Conservation (phyloP, 1,284 basidiomycete genomes). For the Rhodotorula sp. region DNA sequence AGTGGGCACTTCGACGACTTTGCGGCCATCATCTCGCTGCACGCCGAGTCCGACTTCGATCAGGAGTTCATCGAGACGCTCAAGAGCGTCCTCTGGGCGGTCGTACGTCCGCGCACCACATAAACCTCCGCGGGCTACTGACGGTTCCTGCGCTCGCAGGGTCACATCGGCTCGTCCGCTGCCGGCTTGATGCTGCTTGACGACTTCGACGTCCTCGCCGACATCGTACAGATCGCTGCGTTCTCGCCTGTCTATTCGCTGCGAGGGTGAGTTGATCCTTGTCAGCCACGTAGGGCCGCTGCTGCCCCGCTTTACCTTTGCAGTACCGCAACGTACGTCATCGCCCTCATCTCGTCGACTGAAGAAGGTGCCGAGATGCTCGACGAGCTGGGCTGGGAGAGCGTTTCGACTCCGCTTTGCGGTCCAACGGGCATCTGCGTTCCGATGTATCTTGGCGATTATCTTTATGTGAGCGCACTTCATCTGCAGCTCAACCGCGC, state of each 20-base stretch:
- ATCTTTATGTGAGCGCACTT: constrained; percentile 65
- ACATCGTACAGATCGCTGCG: constrained; percentile 86
- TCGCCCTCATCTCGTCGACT: constrained; percentile 77
- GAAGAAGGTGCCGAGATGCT: constrained; percentile 74
- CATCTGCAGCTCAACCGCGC: not conserved
- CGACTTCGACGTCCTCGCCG: constrained; percentile 86
- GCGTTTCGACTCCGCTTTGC: constrained; percentile 67
- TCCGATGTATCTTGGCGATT: constrained; percentile 74
- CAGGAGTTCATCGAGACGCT: constrained; percentile 77
- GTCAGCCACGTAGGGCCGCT: not conserved
- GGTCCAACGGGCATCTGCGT: constrained; percentile 85
- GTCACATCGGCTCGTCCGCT: constrained; percentile 86
- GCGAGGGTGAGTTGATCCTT: constrained; percentile 67
- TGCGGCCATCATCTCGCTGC: constrained; percentile 79
- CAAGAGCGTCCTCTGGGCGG: constrained; percentile 95
- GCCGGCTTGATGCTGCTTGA: constrained; percentile 91
- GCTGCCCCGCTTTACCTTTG: not conserved
- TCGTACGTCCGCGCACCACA: constrained; percentile 59
- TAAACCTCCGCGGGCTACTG: not conserved
- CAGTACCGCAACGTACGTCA: constrained; percentile 93
- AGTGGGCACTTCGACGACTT: constrained; percentile 91
- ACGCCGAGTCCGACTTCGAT: constrained; percentile 81
- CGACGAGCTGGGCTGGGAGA: constrained; percentile 88
- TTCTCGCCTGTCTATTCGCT: constrained; percentile 84
- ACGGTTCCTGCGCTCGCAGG: constrained; percentile 55